Evolutionary conservation across 2,329 filamentous ascomycete genomes (phyloP), one percentile per base, ranked within the genome.

Genomic region (Arthrobotrys musiformis): DNA sequence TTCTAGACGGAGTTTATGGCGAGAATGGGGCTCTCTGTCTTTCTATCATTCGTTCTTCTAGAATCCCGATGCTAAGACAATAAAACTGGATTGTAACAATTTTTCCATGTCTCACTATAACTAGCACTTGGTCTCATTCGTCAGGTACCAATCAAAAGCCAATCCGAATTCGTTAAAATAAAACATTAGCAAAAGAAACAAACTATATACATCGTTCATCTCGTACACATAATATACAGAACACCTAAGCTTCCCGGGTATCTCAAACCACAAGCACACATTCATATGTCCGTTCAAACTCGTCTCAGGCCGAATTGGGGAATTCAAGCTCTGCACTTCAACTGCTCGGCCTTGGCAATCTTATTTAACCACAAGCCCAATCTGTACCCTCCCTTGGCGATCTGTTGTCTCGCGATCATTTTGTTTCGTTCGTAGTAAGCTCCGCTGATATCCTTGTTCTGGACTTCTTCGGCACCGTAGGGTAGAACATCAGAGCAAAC

Each of bases 361-460:
- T 86, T 83, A 81, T 92, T 89, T 74, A 92, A 83, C 89, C 89
- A 92, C 19, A 86, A 86, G 3, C 89, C 90, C 82, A 92, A 85
- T 40, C 79, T 69, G 82, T 89, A 91, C 2, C 91, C 91, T 4
- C 89, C 91, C 79, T 88, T 88, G 11, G 90, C 90, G 73, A 93
- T 85, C 82, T 91, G 89, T 73, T 88, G 82, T 82, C 92, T 88
- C 44, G 92, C 85, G 67, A 90, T 87, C 17, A 87, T 88, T 13
- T 87, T 87, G 2, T 89, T 89, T 48, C 85, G 86, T 46, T 89
- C 85, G 81, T 89, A 92, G 82, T 92, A 92, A 33, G 86, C 85
- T 0, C 87, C 87, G 26, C 86, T 87, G 26, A 92, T 85, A 81
- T 92, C 89, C 82, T 89, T 85, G n/a, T 86, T 87, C 15, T 70